Percentiles rank a stretch among this genome's conserved stretches.
These are phyloP conservation scores for Dichomitus squalens DNA, from an alignment of 1,284 basidiomycete genomes.

Conservation along the genomic window DNA sequence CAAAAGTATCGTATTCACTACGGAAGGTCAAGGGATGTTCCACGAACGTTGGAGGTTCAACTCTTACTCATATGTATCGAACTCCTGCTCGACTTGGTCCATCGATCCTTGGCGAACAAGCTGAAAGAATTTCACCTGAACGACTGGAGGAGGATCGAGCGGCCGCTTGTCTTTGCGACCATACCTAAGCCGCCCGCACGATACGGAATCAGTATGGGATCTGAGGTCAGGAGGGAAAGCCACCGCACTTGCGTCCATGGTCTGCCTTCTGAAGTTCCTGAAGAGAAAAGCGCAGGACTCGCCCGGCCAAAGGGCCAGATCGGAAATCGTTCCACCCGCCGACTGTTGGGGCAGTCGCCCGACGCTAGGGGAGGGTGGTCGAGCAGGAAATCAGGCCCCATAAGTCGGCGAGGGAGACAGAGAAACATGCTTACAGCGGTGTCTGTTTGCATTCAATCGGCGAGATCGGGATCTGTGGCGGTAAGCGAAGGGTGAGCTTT, in stretches of 20 bases:
- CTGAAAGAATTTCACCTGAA: conserved; percentile 33
- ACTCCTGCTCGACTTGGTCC: conserved; percentile 37
- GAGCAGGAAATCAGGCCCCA: background rate
- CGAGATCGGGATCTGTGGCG: conserved; percentile 1
- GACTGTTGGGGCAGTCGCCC: background rate
- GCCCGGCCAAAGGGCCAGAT: conserved; percentile 7
- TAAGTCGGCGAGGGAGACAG: background rate
- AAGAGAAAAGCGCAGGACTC: conserved; percentile 12
- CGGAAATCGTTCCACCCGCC: conserved; percentile 1
- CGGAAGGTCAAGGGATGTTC: background rate
- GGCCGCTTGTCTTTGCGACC: conserved; percentile 42
- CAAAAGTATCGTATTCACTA: conserved; percentile 36
- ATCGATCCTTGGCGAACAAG: conserved; percentile 31
- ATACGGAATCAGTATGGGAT: background rate
- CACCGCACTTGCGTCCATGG: conserved; percentile 21
- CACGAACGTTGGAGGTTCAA: conserved; percentile 9
- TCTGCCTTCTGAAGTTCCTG: conserved; percentile 23
- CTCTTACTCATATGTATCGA: conserved; percentile 41
- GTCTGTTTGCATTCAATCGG: conserved; percentile 3
- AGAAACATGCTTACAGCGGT: background rate
- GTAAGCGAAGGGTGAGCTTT: background rate
- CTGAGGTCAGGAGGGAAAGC: background rate
- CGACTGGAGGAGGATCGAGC: conserved; percentile 46
- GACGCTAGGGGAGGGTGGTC: background rate
- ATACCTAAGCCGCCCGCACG: conserved; percentile 33